Conservation (phyloP, 2,329 filamentous ascomycete genomes). For the Trichothecium sympodiale region DNA sequence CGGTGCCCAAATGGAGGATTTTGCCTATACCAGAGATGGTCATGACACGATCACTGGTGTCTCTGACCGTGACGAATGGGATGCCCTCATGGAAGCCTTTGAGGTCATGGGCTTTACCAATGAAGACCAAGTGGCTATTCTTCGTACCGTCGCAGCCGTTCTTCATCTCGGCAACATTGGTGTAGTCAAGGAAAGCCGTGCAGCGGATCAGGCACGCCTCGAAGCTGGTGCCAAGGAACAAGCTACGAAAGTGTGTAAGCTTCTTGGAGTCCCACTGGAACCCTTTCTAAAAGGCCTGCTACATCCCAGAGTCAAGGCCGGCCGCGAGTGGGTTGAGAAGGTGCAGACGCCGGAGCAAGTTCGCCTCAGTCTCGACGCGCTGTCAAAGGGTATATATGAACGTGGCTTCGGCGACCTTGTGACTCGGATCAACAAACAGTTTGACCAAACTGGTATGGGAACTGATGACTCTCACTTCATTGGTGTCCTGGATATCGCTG, state of each 20-base stretch:
- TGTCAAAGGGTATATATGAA: conserved; percentile 96
- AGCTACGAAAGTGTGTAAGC: conserved; percentile 66
- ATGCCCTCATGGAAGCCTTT: conserved; percentile 81
- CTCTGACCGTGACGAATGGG: conserved; percentile 87
- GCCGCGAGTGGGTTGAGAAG: conserved; percentile 96
- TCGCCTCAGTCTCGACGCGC: conserved; percentile 74
- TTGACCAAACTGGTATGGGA: conserved; percentile 75
- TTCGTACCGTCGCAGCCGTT: conserved; percentile 82
- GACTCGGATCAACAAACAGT: conserved; percentile 77
- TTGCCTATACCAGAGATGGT: conserved; percentile 82
- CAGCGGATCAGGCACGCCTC: conserved; percentile 81
- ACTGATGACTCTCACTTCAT: conserved; percentile 92
- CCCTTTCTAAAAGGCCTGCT: conserved; percentile 80
- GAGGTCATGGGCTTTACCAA: conserved; percentile 86
- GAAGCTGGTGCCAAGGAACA: conserved; percentile 63
- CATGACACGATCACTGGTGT: conserved; percentile 88
- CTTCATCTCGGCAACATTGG: conserved; percentile 87
- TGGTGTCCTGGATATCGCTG: conserved; percentile 95
- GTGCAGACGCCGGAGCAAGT: conserved; percentile 97
- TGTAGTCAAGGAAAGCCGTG: conserved; percentile 81
- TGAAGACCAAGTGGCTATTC: conserved; percentile 70
- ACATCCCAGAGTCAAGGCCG: conserved; percentile 89
- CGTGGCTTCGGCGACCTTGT: conserved; percentile 91
- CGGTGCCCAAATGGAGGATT: conserved; percentile 69
- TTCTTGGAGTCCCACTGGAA: conserved; percentile 76